Base-by-base conservation (phyloP, 176 grass and related monocot genomes). In the Zea mays region DNA sequence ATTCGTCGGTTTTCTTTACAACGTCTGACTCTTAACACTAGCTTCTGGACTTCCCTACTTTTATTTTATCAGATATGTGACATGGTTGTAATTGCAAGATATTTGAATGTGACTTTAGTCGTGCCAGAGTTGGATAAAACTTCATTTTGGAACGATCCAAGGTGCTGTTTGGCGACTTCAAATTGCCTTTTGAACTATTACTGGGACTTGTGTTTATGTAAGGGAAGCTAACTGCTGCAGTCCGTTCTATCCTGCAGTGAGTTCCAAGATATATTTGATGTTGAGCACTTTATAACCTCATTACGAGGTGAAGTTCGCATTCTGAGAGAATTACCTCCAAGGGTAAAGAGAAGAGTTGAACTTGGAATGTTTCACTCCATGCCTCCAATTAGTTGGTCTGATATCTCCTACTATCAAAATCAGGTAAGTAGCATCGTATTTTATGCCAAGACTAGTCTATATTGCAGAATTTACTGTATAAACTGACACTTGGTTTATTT, bases 181-280 rank as follows among this genome's bases (percentile, higher is more conserved):
- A 41, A 58, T 79, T 55, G 11, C 39, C 5, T 44, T 21, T 78
- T n/a, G 9, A 75, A 14, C 45, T 75, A 42, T 36, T 13, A 27
- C 27, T 27, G 4, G 9, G 13, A 44, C 55, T 47, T 56, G 5
- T 48, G 69, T 5, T 66, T 74, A 59, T 47, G 5, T 46, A 14
- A n/a, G 66, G 16, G 40, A 20, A 48, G 11, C 20, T 75, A 33
- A 20, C 49, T 75, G 67, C 0, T 5, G 8, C 40, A 14, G 20
- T 62, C 38, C 47, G 51, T 72, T 85, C 3, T 38, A 37, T 67
- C 34, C 34, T 80, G 46, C 74, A 95, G 92, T 40, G 85, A 94
- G 71, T 98, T 98, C 59, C 89, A 94, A 87, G 91, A 98, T 73
- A 98, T 98, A 83, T 98, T 98, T 78, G 89, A 98, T 79, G 87